These are phyloP conservation scores for Schizophyllum amplum DNA, from an alignment of 1,284 basidiomycete genomes.

Conservation along the genomic window DNA sequence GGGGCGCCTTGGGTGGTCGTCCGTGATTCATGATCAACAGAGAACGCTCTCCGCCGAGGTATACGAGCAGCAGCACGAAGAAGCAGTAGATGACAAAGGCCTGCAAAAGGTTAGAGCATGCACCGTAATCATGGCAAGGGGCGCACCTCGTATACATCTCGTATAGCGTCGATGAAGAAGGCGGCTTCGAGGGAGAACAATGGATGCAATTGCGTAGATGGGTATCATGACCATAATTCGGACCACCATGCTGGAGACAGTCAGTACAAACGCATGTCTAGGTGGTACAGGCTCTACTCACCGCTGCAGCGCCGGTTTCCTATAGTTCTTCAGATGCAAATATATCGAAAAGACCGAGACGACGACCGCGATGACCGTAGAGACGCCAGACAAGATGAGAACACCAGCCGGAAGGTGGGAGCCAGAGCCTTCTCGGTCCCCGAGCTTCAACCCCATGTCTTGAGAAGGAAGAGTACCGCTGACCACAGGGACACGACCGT, in stretches of 20 bases:
- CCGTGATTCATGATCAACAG: slow-evolving; percentile 89
- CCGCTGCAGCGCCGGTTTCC: slow-evolving; percentile 79
- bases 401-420: slow-evolving; percentile 45
- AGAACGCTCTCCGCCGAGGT: slow-evolving; percentile 90
- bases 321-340: slow-evolving; percentile 86
- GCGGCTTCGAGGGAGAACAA: slow-evolving; percentile 92
- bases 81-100: slow-evolving; percentile 97
- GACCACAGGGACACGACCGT: neutral
- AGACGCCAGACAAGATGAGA: slow-evolving; percentile 55
- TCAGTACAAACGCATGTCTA: slow-evolving; percentile 2
- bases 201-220: slow-evolving; percentile 83
- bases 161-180: slow-evolving; percentile 91
- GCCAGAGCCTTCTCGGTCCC: slow-evolving; percentile 31
- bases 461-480: neutral
- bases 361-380: slow-evolving; percentile 63
- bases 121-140: no score
- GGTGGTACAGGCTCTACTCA: slow-evolving; percentile 22
- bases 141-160: slow-evolving; percentile 95
- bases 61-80: slow-evolving; percentile 75
- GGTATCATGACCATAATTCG: slow-evolving; percentile 98
- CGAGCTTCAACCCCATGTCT: slow-evolving; percentile 11
- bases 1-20: slow-evolving; percentile 77
- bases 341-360: slow-evolving; percentile 81
- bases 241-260: slow-evolving; percentile 76
- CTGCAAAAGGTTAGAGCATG: slow-evolving; percentile 76